These are phyloP conservation scores for Gymnopilus dilepis DNA, from an alignment of 768 basidiomycete species.

Conservation along the genomic window DNA sequence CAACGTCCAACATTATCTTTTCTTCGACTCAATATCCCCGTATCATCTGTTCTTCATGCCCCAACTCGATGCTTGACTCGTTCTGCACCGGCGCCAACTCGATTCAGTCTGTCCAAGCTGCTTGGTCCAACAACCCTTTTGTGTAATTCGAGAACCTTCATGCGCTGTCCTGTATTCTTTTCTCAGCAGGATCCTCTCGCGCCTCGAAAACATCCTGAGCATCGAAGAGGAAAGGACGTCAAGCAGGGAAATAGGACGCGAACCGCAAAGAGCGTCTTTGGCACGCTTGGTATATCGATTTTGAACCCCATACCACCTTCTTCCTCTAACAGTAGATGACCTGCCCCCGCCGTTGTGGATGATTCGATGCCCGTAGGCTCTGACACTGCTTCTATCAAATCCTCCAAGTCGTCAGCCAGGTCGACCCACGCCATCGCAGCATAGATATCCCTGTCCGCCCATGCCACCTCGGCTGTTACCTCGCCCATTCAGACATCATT, in stretches of 20 bases:
- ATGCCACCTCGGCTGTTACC: slow-evolving; percentile 35
- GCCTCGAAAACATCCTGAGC: too few species aligned
- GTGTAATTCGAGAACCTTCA: too few species aligned
- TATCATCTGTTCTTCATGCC: too few species aligned
- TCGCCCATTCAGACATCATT: slow-evolving; percentile 48
- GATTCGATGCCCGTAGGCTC: slow-evolving; percentile 22
- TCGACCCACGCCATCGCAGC: slow-evolving; percentile 19
- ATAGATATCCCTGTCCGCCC: slow-evolving; percentile 22
- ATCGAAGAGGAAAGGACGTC: too few species aligned
- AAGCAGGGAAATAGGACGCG: slow-evolving; percentile 41
- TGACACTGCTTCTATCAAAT: slow-evolving; percentile 43
- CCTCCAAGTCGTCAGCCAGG: slow-evolving; percentile 33
- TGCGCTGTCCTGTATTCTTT: too few species aligned
- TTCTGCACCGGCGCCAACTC: too few species aligned
- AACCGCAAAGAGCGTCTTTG: slow-evolving; percentile 69
- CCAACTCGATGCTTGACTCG: too few species aligned
- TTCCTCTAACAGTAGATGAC: slow-evolving; percentile 30
- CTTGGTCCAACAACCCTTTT: too few species aligned
- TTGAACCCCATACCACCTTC: slow-evolving; percentile 52
- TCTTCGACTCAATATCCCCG: too few species aligned
- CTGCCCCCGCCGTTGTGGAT: slow-evolving; percentile 17
- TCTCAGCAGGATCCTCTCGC: too few species aligned
- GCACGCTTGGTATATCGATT: slow-evolving; percentile 71
- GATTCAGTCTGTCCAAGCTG: too few species aligned
- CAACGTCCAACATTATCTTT: too few species aligned